Percentiles rank a stretch among this genome's conserved stretches.
phyloP scores from a whole-genome alignment of 2,329 filamentous ascomycete genomes.

The Acarospora socialis region DNA sequence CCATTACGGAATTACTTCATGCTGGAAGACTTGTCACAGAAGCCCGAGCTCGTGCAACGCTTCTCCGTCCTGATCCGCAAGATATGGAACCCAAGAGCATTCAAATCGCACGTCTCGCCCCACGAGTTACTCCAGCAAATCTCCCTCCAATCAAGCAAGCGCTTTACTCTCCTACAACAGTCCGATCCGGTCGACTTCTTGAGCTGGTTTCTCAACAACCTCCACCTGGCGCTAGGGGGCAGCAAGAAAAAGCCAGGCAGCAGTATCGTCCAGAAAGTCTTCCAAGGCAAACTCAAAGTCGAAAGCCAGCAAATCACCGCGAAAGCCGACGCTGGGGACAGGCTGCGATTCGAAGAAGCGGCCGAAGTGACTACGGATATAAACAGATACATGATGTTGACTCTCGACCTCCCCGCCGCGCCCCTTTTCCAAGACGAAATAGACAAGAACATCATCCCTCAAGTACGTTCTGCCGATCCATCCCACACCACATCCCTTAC shows the following conservation, averaged over 20 bases:
- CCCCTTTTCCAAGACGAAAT: constrained; percentile 93
- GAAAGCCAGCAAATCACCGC: constrained; percentile 91
- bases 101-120: constrained; percentile 91
- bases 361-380: constrained; percentile 63
- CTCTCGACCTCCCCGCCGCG: constrained; percentile 78
- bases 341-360: constrained; percentile 84
- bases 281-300: constrained; percentile 83
- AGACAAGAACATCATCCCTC: constrained; percentile 90
- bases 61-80: constrained; percentile 86
- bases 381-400: constrained; percentile 77
- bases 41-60: constrained; percentile 71
- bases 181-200: constrained; percentile 94
- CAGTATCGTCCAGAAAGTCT: constrained; percentile 80
- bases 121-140: constrained; percentile 96
- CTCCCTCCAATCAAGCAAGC: constrained; percentile 75
- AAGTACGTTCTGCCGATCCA: too few species aligned
- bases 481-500: too few species aligned
- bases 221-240: constrained; percentile 82
- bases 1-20: constrained; percentile 87
- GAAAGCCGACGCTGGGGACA: constrained; percentile 72
- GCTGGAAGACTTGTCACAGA: constrained; percentile 61
- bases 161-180: constrained; percentile 78
- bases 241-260: constrained; percentile 72
- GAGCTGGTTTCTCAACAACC: constrained; percentile 92
- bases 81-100: constrained; percentile 93